Evolutionary conservation across 176 grass and related monocot species (phyloP).

Genomic region (Thalia dealbata): DNA sequence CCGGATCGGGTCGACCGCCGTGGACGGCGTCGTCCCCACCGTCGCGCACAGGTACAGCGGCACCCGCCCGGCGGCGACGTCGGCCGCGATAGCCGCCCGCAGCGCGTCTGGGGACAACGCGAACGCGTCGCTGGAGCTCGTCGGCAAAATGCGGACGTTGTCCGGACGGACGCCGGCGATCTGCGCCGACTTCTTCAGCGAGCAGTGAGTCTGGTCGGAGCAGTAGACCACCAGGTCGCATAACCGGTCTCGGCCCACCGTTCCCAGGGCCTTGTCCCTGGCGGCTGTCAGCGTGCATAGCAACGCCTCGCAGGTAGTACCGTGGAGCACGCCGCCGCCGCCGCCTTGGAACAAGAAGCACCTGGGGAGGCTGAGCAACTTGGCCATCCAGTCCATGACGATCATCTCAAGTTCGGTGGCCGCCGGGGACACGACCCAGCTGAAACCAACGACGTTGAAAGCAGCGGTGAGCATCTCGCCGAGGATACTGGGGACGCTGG

Average conservation of each 20-base stretch:
- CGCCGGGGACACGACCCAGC: constrained; percentile 40
- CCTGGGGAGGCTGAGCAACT: constrained; percentile 27
- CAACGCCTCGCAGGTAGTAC: constrained; percentile 54
- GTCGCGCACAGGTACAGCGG: constrained; percentile 51
- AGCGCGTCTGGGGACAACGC: constrained; percentile 28
- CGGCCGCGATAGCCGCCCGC: constrained; percentile 22
- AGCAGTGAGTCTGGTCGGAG: constrained; percentile 62
- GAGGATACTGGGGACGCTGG: constrained; percentile 29
- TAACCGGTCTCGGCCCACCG: constrained; percentile 18
- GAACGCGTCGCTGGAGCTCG: constrained; percentile 13
- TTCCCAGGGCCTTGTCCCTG: constrained; percentile 29
- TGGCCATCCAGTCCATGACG: constrained; percentile 50
- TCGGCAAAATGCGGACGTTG: constrained; percentile 37
- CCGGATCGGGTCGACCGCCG: too few species aligned
- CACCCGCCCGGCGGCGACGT: constrained; percentile 34
- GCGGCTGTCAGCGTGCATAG: constrained; percentile 41
- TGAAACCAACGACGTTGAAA: constrained; percentile 41
- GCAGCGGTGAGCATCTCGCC: constrained; percentile 37
- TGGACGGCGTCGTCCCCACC: constrained; percentile 43
- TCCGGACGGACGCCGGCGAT: constrained; percentile 35
- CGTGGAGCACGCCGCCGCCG: too few species aligned
- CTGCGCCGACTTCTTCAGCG: constrained; percentile 32
- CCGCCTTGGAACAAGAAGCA: constrained; percentile 29
- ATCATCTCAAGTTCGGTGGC: constrained; percentile 50
- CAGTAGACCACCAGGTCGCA: constrained; percentile 41